Evolutionary conservation across 305 asterid genomes (phyloP).

Genomic region (Striga hermonthica): DNA sequence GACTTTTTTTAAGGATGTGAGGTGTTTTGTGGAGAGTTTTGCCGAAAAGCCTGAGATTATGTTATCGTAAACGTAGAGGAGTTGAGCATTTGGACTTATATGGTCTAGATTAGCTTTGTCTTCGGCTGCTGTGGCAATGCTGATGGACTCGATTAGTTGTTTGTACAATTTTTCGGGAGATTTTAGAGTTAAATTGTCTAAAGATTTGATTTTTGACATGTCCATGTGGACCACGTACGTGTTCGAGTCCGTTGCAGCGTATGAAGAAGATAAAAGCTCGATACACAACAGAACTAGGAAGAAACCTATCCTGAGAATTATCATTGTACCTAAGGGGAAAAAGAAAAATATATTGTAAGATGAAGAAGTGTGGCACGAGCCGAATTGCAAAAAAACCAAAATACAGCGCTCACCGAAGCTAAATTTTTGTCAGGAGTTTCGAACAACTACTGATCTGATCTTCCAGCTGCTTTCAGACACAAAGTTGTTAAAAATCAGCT

Average conservation of each 20-base stretch:
- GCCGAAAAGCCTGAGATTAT: conserved; percentile 66
- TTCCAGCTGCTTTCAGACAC: no score
- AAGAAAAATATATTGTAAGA: no score
- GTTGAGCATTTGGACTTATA: conserved; percentile 36
- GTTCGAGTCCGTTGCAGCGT: conserved; percentile 29
- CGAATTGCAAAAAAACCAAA: no score
- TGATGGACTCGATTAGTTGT: conserved; percentile 47
- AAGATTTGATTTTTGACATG: conserved; percentile 42
- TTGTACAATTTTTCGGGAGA: conserved; percentile 51
- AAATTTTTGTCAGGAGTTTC: no score
- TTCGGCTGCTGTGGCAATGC: conserved; percentile 25
- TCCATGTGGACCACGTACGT: conserved; percentile 70
- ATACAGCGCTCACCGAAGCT: no score
- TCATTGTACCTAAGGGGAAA: conserved; percentile 27
- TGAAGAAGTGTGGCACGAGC: no score
- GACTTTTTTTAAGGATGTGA: conserved; percentile 37
- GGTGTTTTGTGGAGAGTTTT: conserved; percentile 47
- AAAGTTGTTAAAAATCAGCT: no score
- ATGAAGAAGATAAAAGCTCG: conserved; percentile 26
- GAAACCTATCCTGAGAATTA: conserved; percentile 34
- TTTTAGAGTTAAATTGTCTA: conserved; percentile 40
- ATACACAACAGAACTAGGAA: conserved; percentile 33
- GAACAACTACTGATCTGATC: no score
- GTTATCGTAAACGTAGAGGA: conserved; percentile 60
- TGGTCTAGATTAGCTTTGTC: no score